Conservation (phyloP, 345 rosid species). For the Populus davidiana region DNA sequence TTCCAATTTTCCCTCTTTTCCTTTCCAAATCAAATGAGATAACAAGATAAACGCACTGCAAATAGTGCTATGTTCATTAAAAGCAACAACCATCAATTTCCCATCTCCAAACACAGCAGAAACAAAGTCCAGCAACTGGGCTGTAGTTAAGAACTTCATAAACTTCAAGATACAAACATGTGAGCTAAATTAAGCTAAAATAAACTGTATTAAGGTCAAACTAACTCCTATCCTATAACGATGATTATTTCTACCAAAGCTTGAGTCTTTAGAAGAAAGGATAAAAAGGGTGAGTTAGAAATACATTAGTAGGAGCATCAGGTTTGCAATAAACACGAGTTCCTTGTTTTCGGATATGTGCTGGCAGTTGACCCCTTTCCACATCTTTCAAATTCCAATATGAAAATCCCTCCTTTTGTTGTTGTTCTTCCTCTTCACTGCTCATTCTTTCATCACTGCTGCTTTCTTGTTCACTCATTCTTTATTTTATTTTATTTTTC, state of each 20-base stretch:
- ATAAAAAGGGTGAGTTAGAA: not conserved
- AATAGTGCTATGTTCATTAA: not conserved
- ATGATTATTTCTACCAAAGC: too few species aligned
- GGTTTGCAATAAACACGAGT: slow-evolving; percentile 64
- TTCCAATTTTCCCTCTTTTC: not conserved
- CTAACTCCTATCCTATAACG: too few species aligned
- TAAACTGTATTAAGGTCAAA: too few species aligned
- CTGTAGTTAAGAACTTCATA: too few species aligned
- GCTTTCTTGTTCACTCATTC: slow-evolving; percentile 14
- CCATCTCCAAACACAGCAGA: too few species aligned
- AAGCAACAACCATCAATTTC: too few species aligned
- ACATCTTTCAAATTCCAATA: slow-evolving; percentile 63
- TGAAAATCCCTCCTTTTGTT: slow-evolving; percentile 25
- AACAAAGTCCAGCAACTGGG: too few species aligned
- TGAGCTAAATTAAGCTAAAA: too few species aligned
- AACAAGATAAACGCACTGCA: not conserved
- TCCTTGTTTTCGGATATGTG: slow-evolving; percentile 63
- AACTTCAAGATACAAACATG: too few species aligned
- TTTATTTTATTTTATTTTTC: not conserved
- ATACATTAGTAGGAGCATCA: slow-evolving; percentile 73
- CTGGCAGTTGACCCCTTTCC: slow-evolving; percentile 62
- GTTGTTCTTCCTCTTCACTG: not conserved
- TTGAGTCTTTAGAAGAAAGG: not conserved
- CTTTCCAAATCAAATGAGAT: not conserved
- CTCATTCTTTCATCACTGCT: not conserved